phyloP scores from a whole-genome alignment of 2,329 filamentous ascomycete genomes.

The Colletotrichum musicola region DNA sequence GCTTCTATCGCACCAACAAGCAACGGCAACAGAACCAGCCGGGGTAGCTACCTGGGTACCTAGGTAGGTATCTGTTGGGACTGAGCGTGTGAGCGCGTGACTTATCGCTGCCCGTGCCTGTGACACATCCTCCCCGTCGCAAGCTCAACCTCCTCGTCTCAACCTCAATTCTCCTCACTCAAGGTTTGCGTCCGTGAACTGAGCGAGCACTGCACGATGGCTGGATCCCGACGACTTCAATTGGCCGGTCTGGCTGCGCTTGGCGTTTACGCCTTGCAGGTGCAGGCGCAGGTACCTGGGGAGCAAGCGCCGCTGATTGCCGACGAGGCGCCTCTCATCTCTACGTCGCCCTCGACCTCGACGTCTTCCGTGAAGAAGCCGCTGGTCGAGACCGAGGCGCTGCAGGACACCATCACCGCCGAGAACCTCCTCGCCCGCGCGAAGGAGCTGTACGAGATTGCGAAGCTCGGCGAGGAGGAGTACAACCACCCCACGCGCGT shows the following conservation, averaged over 20 bases:
- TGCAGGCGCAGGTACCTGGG: slow-evolving; percentile 28
- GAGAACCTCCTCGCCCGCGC: slow-evolving; percentile 70
- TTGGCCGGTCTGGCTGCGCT: slow-evolving; percentile 30
- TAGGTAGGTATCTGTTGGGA: neutral
- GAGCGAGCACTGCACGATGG: slow-evolving; percentile 15
- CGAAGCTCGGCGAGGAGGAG: slow-evolving; percentile 68
- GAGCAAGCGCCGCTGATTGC: slow-evolving; percentile 34
- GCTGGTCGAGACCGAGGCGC: slow-evolving; percentile 64
- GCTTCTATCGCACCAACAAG: slow-evolving; percentile 31
- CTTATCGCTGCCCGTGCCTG: neutral
- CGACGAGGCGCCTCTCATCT: slow-evolving; percentile 21
- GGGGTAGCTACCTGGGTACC: neutral
- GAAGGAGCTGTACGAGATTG: slow-evolving; percentile 72
- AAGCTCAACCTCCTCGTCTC: slow-evolving; percentile 16
- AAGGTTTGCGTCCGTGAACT: slow-evolving; percentile 18
- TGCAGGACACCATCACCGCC: slow-evolving; percentile 68
- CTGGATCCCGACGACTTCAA: slow-evolving; percentile 25
- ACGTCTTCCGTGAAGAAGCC: slow-evolving; percentile 46
- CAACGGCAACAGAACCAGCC: neutral
- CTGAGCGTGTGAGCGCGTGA: too few relatives aligned
- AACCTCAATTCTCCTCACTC: slow-evolving; percentile 28
- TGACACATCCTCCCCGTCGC: slow-evolving; percentile 20
- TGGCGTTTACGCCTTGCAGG: slow-evolving; percentile 32
- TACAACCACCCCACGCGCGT: slow-evolving; percentile 78
- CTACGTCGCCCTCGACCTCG: slow-evolving; percentile 11